phyloP scores from a whole-genome alignment of 2,329 filamentous ascomycete species.

The Penicillium sp. region DNA sequence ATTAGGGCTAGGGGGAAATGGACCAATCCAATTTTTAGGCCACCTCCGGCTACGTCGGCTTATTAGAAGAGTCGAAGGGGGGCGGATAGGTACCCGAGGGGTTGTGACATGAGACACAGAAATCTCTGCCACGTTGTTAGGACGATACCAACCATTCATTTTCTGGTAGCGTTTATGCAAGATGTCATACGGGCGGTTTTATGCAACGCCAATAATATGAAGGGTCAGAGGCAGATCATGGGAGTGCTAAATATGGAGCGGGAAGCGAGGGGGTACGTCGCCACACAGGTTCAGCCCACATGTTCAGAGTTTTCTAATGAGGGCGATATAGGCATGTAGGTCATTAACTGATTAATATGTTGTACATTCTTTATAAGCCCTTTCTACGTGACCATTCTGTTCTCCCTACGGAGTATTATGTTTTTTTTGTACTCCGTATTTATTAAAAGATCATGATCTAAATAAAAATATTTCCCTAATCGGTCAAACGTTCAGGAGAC shows the following conservation, averaged over 20 bases:
- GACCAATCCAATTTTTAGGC: not conserved
- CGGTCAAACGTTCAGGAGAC: not conserved
- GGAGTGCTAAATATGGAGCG: slow-evolving; percentile 9
- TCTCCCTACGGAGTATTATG: too few species aligned
- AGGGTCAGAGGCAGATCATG: slow-evolving; percentile 7
- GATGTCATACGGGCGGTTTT: not conserved
- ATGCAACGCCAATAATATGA: not conserved
- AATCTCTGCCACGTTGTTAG: not conserved
- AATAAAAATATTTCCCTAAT: not conserved
- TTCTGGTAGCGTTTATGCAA: not conserved
- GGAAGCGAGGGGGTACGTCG: slow-evolving; percentile 9
- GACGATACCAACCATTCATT: not conserved
- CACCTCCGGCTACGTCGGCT: slow-evolving; percentile 2
- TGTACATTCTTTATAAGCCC: too few species aligned
- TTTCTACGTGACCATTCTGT: too few species aligned
- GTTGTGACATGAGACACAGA: not conserved
- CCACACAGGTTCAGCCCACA: slow-evolving; percentile 1
- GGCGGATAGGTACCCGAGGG: not conserved
- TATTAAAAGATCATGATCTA: not conserved
- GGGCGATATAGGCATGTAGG: not conserved
- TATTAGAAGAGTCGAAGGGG: not conserved
- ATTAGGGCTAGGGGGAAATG: not conserved
- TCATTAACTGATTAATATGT: too few species aligned
- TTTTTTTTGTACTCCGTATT: too few species aligned
- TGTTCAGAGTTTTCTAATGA: not conserved